Base-by-base conservation (phyloP, 768 basidiomycete species). In the Tephrocybe sp. region DNA sequence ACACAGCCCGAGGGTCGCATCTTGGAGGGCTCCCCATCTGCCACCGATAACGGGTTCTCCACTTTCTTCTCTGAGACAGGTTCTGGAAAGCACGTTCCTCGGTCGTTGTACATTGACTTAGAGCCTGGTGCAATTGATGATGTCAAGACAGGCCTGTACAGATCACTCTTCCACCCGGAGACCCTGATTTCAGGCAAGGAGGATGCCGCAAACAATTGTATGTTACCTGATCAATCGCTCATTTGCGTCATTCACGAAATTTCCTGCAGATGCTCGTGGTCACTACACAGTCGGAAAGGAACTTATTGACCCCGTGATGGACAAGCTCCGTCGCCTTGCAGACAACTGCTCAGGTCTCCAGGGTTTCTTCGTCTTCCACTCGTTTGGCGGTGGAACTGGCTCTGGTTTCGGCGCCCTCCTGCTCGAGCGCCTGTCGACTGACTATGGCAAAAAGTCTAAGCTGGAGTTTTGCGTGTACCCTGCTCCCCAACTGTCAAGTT, bases 361-460 rank as follows among this genome's bases (percentile, higher is more conserved):
- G 74, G 97, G 97, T 63, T 99, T 99, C 85, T 98, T 98, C 67
- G 92, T 98, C 65, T 98, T 98, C 85, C 97, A 98, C 77, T 98
- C 97, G 16, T 98, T 99, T 68, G 97, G 97, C 68, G 97, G 97
- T 67, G 97, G 97, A 71, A 98, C 97, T 67, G 97, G 97, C 64
- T 99, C 97, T 55, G 97, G 97, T 65, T 96, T 99, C 64, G 97
- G 97, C 68, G 96, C 97, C 52, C 88, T 99, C 62, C 80, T 99
- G 55, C 84, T 98, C 54, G 97, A 99, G 74, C 86, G 94, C 52
- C 86, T 99, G 60, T 98, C 96, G 23, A 89, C 91, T 51, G 97
- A 99, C 72, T 99, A 98, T 64, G 97, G 97, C 71, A 99, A 99
- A 75, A 99, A 98, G 76, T 93, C 92, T 44, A 98, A 98, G 78